Evolutionary conservation across 495 filamentous ascomycete species (phyloP), one percentile per base, ranked within the genome.

Genomic region (Penicillium flavigenum): DNA sequence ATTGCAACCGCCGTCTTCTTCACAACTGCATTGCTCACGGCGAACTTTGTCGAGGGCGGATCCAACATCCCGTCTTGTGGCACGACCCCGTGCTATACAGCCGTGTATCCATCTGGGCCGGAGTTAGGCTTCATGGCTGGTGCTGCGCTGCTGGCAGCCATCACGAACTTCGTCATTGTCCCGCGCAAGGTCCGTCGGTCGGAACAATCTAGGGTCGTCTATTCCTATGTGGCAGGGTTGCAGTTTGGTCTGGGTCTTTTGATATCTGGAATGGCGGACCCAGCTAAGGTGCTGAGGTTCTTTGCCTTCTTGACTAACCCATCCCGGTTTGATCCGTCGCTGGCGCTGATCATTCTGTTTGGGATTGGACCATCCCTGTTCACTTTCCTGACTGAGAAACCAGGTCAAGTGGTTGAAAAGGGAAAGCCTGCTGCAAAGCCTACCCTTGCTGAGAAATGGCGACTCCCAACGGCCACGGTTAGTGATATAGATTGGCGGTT

Each of bases 1-100:
- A 75, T 80, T 46, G 79, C 83, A 36, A 81, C 81, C 0, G 72
- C 68, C 7, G 68, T 75, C n/a, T 85, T 86, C 72, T 85, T 83
- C 67, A 72, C 73, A 1, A 65, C 75, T 0, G 82, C 80, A 17
- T 48, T 83, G 4, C 38, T 81, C 27, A 83, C 81, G 1, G 79
- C 81, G 29, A 78, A 79, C 22, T 59, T 82, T 27, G 58, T 60
- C 31, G 17, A 55, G 16, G 60, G 64, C 7, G 56, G 65, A 36
- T 60, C 58, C 32, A 62, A 64, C 54, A 76, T 76, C 60, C 72
- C 71, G 9, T 49, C 65, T 5, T 81, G 77, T 63, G 34, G 53
- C 5, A 67, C 58, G 9, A 44, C 65, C 1, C 76, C 81, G 16
- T 86, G 83, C 63, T 84, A 82, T 56, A 73, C 68, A 7, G 70